Evolutionary conservation across 768 basidiomycete genomes (phyloP), one percentile per base, ranked within the genome.

Genomic region (Leccinum variicolor): DNA sequence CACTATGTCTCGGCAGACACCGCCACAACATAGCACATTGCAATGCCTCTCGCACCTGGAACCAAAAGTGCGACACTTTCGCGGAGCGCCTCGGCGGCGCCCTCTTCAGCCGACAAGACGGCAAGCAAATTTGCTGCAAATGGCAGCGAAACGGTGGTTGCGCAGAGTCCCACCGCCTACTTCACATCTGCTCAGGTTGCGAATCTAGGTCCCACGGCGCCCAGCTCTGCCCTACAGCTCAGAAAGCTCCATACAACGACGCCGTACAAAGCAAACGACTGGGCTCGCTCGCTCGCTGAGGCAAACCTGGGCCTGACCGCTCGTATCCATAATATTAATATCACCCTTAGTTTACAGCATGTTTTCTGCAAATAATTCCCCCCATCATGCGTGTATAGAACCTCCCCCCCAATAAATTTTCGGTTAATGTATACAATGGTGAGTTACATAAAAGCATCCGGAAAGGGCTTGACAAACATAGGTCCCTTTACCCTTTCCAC

Each of bases 111-210:
- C 65, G 63, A 55, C 65, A 64, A 55, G 59, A 43, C 3, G 49
- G 54, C 2, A 25, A 45, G 11, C 33, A 53, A 1, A 21, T 64
- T 17, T 64, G 57, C 13, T 46, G 13, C 6, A 45, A 17, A 21
- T 64, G 62, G 57, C 60, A 59, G n/a, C 13, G 34, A 13, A n/a
- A 25, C 0, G 33, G 29, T 15, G 36, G 53, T 0, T 64, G 63
- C 3, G 1, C 23, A 2, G 39, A 51, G 11, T 23, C 13, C 1
- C 63, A 64, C 17, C 15, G 29, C 9, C 3, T 11, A 11, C 10
- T 26, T 3, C 63, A 64, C 17, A 13, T 59, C 29, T 64, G 61
- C 29, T 62, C 63, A 6, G 55, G 63, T 6, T 64, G 57, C 11
- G 41, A 53, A 0, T 11, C 49, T 6, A 28, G 23, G 1, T 21